phyloP scores from a whole-genome alignment of 2,329 filamentous ascomycete species.

The Passalora sequoiae region DNA sequence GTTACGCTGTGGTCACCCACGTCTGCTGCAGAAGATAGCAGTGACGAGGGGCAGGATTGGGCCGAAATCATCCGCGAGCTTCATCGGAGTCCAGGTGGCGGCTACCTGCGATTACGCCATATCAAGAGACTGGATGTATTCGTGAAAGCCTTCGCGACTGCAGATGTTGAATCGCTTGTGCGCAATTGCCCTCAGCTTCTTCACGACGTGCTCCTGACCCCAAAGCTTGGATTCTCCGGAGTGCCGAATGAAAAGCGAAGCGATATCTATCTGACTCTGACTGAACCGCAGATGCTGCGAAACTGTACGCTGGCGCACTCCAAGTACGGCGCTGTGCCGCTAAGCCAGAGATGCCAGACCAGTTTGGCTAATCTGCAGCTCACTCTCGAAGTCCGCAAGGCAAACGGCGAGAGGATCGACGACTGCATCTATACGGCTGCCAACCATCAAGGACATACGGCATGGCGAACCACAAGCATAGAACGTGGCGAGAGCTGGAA shows the following conservation, averaged over 20 bases:
- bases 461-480: constrained; percentile 79
- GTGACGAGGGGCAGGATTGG: constrained; percentile 61
- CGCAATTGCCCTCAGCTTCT: constrained; percentile 83
- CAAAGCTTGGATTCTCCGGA: constrained; percentile 88
- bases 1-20: constrained; percentile 71
- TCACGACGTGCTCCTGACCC: constrained; percentile 72
- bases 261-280: constrained; percentile 89
- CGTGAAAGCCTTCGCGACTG: constrained; percentile 69
- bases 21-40: constrained; percentile 49
- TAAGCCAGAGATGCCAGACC: constrained; percentile 53
- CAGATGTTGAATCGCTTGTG: constrained; percentile 74
- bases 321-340: constrained; percentile 73
- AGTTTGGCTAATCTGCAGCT: constrained; percentile 75
- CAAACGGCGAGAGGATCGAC: constrained; percentile 75
- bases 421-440: constrained; percentile 83
- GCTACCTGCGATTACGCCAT: constrained; percentile 47
- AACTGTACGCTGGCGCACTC: constrained; percentile 60
- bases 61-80: constrained; percentile 67
- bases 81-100: constrained; percentile 66
- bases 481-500: constrained; percentile 80
- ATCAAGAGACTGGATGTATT: constrained; percentile 76
- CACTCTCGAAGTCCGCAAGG: constrained; percentile 78
- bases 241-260: constrained; percentile 82
- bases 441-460: constrained; percentile 70
- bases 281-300: constrained; percentile 69